These are phyloP conservation scores for Kodamaea plutei DNA, from an alignment of 1,139 yeast species.

Conservation along the genomic window DNA sequence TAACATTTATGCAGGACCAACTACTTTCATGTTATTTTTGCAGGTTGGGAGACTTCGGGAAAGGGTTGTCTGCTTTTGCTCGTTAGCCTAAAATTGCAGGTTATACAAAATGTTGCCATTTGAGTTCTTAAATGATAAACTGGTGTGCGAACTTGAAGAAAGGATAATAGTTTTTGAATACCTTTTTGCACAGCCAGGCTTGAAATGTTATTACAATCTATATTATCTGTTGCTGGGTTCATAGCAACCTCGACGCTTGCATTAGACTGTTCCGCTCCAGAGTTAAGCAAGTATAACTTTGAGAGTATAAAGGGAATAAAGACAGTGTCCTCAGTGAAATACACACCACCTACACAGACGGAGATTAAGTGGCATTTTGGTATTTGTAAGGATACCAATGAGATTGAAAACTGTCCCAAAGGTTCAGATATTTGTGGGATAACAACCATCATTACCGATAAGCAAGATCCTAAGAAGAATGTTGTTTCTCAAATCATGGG, in stretches of 20 bases:
- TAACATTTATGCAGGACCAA: too few relatives aligned
- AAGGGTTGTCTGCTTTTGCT: too few relatives aligned
- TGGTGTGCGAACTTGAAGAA: too few relatives aligned
- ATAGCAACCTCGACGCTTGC: constrained; percentile 21
- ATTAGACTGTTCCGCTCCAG: constrained; percentile 43
- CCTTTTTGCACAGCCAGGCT: too few relatives aligned
- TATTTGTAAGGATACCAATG: constrained; percentile 53
- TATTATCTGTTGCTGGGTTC: constrained; percentile 3
- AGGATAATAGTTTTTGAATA: too few relatives aligned
- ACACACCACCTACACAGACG: constrained; percentile 78
- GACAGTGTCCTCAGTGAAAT: constrained; percentile 33
- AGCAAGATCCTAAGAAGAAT: constrained; percentile 31
- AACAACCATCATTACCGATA: constrained; percentile 48
- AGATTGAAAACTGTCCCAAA: constrained; percentile 52
- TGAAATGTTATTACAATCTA: neutral
- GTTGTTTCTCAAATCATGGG: constrained; percentile 56
- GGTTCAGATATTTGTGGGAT: constrained; percentile 71
- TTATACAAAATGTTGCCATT: too few relatives aligned
- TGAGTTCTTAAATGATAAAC: too few relatives aligned
- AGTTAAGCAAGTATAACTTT: constrained; percentile 39
- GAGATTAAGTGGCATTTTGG: constrained; percentile 65
- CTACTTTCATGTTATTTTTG: too few relatives aligned
- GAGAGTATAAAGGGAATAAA: constrained; percentile 42
- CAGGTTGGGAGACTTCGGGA: too few relatives aligned
- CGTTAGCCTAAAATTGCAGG: too few relatives aligned